Conservation (phyloP, 345 rosid genomes). For the Nephelium lappaceum region DNA sequence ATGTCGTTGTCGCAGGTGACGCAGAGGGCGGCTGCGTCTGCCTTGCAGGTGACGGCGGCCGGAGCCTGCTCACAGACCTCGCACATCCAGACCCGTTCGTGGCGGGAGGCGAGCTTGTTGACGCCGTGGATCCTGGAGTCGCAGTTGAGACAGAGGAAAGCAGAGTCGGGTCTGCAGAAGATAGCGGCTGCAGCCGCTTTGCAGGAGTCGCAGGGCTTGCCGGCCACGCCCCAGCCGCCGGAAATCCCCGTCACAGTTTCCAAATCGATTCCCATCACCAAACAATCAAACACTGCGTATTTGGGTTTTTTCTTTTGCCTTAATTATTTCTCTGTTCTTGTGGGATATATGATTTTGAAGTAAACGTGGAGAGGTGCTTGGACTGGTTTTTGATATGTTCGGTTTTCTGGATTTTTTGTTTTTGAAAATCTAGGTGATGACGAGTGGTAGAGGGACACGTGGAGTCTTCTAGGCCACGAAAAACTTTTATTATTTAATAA, state of each 20-base stretch:
- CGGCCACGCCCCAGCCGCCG: slow-evolving; percentile 54
- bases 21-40: slow-evolving; percentile 91
- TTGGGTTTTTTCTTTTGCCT: not conserved
- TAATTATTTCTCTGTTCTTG: not conserved
- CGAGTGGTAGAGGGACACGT: slow-evolving; percentile 41
- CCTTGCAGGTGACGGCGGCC: slow-evolving; percentile 92
- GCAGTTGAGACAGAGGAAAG: slow-evolving; percentile 64
- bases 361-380: slow-evolving; percentile 27
- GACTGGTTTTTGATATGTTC: slow-evolving; percentile 29
- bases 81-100: slow-evolving; percentile 79
- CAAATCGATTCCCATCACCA: slow-evolving; percentile 47
- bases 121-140: slow-evolving; percentile 66
- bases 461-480: slow-evolving; percentile 35
- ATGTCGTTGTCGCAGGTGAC: slow-evolving; percentile 85
- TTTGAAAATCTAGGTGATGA: slow-evolving; percentile 27
- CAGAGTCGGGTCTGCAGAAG: slow-evolving; percentile 76
- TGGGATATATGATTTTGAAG: not conserved
- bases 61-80: slow-evolving; percentile 97
- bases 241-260: slow-evolving; percentile 35
- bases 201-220: slow-evolving; percentile 78
- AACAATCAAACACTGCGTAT: not conserved
- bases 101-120: slow-evolving; percentile 51
- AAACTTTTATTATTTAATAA: not conserved
- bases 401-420: slow-evolving; percentile 27
- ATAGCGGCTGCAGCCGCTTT: slow-evolving; percentile 67